phyloP scores from a whole-genome alignment of 225 moss, liverwort and hornwort species.

The Bryum argenteum region DNA sequence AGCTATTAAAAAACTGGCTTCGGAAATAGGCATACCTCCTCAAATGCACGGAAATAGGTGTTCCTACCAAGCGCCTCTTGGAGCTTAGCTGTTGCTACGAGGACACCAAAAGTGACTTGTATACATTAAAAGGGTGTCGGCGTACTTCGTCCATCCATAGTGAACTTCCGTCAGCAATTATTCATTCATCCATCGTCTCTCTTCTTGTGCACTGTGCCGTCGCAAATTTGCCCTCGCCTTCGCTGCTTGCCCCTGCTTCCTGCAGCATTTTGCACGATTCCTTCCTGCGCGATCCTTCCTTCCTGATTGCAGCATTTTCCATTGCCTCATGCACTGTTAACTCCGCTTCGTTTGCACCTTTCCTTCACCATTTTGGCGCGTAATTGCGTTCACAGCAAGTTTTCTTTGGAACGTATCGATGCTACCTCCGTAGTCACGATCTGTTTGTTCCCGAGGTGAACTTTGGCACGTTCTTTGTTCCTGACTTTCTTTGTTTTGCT shows the following conservation, averaged over 20 bases:
- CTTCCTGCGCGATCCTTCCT: slow-evolving; percentile 19
- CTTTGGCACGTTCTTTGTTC: slow-evolving; percentile 10
- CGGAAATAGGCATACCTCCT: too few relatives aligned
- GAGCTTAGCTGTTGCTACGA: too few relatives aligned
- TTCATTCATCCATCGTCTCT: neutral
- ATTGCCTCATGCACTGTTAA: too few relatives aligned
- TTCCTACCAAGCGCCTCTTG: too few relatives aligned
- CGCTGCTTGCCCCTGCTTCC: neutral
- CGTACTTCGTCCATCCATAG: neutral
- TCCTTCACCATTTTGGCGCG: neutral
- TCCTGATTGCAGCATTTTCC: slow-evolving; percentile 17
- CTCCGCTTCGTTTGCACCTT: neutral
- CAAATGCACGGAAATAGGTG: too few relatives aligned
- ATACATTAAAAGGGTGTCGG: neutral
- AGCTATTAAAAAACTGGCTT: too few relatives aligned
- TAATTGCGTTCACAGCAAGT: slow-evolving; percentile 22
- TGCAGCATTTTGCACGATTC: neutral
- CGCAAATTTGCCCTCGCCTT: slow-evolving; percentile 2
- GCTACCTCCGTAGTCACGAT: slow-evolving; percentile 23
- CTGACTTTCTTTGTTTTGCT: neutral
- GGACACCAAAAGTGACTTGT: too few relatives aligned
- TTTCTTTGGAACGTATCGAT: slow-evolving; percentile 18
- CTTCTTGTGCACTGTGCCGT: neutral
- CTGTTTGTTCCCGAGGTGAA: slow-evolving; percentile 8
- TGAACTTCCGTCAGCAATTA: too few relatives aligned